A percentile compares a stretch with the other conserved stretches of the same genome.
phyloP scores from a whole-genome alignment of 768 basidiomycete genomes.

The Russula vinacea region DNA sequence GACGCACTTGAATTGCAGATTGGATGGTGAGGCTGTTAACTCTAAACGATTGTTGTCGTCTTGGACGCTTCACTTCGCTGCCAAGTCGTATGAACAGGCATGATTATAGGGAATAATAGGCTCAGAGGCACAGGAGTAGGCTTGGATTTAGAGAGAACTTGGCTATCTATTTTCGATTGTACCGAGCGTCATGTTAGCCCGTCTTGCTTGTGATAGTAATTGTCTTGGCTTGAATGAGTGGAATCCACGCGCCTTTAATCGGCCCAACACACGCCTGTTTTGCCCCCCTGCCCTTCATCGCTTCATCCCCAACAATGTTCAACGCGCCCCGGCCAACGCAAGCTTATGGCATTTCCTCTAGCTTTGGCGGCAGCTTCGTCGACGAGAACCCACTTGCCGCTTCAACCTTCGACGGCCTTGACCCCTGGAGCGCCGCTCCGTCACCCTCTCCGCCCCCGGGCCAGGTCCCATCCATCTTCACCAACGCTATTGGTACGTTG shows the following conservation, averaged over 20 bases:
- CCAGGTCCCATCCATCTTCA: constrained; percentile 44
- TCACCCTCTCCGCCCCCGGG: constrained; percentile 60
- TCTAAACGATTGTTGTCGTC: constrained; percentile 75
- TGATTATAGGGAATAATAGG: constrained; percentile 12
- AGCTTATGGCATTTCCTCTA: constrained; percentile 58
- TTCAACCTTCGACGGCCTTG: constrained; percentile 69
- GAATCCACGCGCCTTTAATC: background rate
- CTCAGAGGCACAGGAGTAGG: background rate
- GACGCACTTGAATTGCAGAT: constrained; percentile 42
- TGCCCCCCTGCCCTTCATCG: background rate
- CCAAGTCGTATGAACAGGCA: constrained; percentile 48
- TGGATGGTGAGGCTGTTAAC: constrained; percentile 84
- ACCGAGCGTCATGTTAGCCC: background rate
- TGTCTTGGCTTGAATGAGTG: background rate
- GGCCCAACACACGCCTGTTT: background rate
- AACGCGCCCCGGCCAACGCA: constrained; percentile 77
- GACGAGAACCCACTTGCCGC: constrained; percentile 67
- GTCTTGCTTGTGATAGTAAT: constrained; percentile 13
- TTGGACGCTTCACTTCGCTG: constrained; percentile 94
- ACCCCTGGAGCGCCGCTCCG: constrained; percentile 73
- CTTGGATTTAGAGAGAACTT: constrained; percentile 1
- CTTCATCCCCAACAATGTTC: constrained; percentile 56
- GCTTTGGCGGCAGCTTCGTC: constrained; percentile 70
- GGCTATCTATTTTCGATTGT: constrained; percentile 8
- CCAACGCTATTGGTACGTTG: constrained; percentile 26